These are phyloP conservation scores for Jimgerdemannia lactiflua DNA, from an alignment of 192 early-diverging fungal genomes.

Conservation along the genomic window DNA sequence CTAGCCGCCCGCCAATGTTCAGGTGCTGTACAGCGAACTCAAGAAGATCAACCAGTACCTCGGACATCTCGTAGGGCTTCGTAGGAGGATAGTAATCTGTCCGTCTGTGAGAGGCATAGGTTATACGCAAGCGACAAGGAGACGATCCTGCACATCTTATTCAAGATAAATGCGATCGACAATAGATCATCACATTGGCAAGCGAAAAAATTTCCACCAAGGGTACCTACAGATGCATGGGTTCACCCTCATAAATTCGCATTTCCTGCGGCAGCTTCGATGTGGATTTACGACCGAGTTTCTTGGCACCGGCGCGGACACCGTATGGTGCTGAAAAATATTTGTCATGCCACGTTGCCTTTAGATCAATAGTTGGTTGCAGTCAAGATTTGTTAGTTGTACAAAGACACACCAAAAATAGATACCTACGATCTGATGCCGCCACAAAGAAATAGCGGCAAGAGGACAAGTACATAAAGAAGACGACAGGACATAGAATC, in stretches of 20 bases:
- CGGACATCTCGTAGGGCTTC: constrained; percentile 92
- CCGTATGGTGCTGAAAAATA: constrained; percentile 79
- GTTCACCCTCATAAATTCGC: constrained; percentile 41
- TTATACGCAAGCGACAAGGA: background rate
- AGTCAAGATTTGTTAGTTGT: too few species aligned
- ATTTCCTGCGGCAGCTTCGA: constrained; percentile 35
- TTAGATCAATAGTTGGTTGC: too few species aligned
- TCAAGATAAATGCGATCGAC: background rate
- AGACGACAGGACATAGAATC: too few species aligned
- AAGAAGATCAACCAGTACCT: constrained; percentile 81
- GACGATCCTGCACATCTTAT: too few species aligned
- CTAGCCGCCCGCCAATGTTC: constrained; percentile 78
- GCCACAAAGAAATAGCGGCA: background rate
- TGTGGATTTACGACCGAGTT: constrained; percentile 65
- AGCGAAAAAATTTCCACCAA: background rate
- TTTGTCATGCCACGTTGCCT: background rate
- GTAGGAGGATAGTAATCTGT: constrained; percentile 85
- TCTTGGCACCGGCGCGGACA: constrained; percentile 95
- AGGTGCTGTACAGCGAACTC: constrained; percentile 80
- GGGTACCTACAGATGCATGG: constrained; percentile 36
- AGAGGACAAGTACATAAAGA: background rate
- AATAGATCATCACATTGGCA: background rate
- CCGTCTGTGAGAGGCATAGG: constrained; percentile 25
- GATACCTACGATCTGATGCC: constrained; percentile 4
- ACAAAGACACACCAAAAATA: background rate